Base-by-base conservation (phyloP, 2,329 filamentous ascomycete species). In the Pestalotiopsis sp. region DNA sequence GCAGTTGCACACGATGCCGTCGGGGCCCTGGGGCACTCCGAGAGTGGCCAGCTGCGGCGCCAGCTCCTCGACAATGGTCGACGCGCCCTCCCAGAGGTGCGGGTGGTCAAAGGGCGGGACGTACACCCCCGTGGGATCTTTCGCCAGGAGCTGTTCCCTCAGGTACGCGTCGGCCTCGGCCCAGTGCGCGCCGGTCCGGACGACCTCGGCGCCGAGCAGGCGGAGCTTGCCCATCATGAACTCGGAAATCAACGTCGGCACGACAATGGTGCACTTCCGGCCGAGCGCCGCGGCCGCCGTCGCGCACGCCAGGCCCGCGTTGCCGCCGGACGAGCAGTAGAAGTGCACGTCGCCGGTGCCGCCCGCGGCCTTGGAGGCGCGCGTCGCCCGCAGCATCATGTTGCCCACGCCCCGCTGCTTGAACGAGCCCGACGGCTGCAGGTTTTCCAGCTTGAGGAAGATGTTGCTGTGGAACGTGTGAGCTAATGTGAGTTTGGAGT, bases 361-460 rank as follows among this genome's bases (percentile, higher is more conserved):
- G 2, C 74, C 74, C 68, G 75, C 76, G 36, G 82, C 72, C 56
- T 68, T 67, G 64, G 71, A 69, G 23, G 74, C 72, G 78, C 73
- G 82, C 31, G 31, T 36, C 31, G 31, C 31, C 31, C 31, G 31
- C 63, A 87, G 83, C 76, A 94, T 90, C 77, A 92, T 86, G 79
- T 92, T 88, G 64, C 93, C 92, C 70, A 95, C 88, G 38, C 92
- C 93, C 72, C 89, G 87, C 61, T 92, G 95, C 80, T 97, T 96
- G 88, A 97, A 97, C 52, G 92, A 95, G 71, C 92, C 92, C 25
- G 91, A 92, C 4, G 93, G 94, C 77, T 97, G 94, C 67, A 94
- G 87, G 77, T 92, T 93, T 75, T 97, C 93, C 71, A 96, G 88
- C 80, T 97, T 97, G 75, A 97, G 89, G 79, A 92, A 93, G 79